Percentiles rank a stretch among this genome's conserved stretches.
These are phyloP conservation scores for Penicillium sp. DNA, from an alignment of 2,329 filamentous ascomycete genomes.

Conservation along the genomic window DNA sequence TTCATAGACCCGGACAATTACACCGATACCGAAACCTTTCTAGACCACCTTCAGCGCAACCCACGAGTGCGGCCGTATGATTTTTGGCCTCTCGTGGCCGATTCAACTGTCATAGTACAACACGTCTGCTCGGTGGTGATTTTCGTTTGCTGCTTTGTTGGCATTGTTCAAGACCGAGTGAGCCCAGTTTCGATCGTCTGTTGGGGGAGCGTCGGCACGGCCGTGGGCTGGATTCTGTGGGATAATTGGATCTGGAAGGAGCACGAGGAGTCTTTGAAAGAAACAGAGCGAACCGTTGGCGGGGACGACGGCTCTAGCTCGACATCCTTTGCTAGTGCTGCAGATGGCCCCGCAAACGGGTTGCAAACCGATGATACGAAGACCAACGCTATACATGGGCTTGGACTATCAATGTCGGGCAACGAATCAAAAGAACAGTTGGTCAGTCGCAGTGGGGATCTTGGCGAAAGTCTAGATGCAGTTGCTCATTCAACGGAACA, in stretches of 20 bases:
- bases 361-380: conserved; percentile 31
- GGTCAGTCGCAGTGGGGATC: conserved; percentile 29
- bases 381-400: conserved; percentile 40
- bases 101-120: conserved; percentile 95
- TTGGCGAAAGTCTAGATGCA: conserved; percentile 52
- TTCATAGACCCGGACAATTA: conserved; percentile 91
- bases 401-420: conserved; percentile 46
- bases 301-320: conserved; percentile 45
- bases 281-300: conserved; percentile 30
- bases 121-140: conserved; percentile 94
- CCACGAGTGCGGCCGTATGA: conserved; percentile 92
- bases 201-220: conserved; percentile 78
- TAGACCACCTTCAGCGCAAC: conserved; percentile 93
- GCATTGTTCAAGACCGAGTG: conserved; percentile 84
- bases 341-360: conserved; percentile 30
- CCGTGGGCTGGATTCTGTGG: conserved; percentile 87
- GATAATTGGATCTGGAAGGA: conserved; percentile 84
- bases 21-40: conserved; percentile 93
- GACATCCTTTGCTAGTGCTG: conserved; percentile 38
- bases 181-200: conserved; percentile 86
- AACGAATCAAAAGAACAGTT: conserved; percentile 37
- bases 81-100: conserved; percentile 94
- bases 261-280: conserved; percentile 48
- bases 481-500: conserved; percentile 39
- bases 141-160: conserved; percentile 90